These are phyloP conservation scores for Aspergillus oerlinghausenensis DNA, from an alignment of 2,329 filamentous ascomycete species.

Conservation along the genomic window DNA sequence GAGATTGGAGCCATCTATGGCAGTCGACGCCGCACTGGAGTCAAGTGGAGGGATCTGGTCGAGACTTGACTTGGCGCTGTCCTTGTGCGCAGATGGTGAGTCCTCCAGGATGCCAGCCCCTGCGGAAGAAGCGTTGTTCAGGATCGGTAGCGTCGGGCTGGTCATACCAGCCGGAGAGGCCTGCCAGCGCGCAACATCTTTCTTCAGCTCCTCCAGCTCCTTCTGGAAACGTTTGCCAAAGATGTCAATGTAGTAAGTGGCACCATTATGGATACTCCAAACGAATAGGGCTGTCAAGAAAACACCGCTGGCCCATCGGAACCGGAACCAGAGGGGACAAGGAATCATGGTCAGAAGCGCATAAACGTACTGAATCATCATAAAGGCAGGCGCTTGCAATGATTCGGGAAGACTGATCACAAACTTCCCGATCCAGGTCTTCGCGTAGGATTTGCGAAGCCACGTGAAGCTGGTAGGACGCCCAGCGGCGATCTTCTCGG, in stretches of 20 bases:
- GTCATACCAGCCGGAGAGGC: slow-evolving; percentile 30
- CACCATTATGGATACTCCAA: slow-evolving; percentile 95
- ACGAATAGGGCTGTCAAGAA: slow-evolving; percentile 82
- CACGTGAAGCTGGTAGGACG: slow-evolving; percentile 96
- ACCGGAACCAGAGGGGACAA: slow-evolving; percentile 93
- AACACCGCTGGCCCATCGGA: slow-evolving; percentile 67
- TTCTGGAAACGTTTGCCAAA: slow-evolving; percentile 97
- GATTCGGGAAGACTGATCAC: slow-evolving; percentile 71
- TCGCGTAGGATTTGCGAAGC: slow-evolving; percentile 86
- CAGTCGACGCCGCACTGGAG: slow-evolving; percentile 24
- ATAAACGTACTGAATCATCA: slow-evolving; percentile 91
- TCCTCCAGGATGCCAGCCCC: slow-evolving; percentile 20
- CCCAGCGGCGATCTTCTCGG: slow-evolving; percentile 91
- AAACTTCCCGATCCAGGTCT: slow-evolving; percentile 79
- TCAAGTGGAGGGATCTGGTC: slow-evolving; percentile 37
- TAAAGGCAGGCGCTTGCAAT: slow-evolving; percentile 86
- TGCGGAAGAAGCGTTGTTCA: slow-evolving; percentile 18
- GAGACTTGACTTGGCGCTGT: slow-evolving; percentile 23
- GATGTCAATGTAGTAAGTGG: slow-evolving; percentile 96
- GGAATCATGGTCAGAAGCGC: slow-evolving; percentile 90
- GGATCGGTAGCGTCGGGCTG: slow-evolving; percentile 26
- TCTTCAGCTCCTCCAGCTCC: slow-evolving; percentile 82
- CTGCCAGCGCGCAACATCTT: slow-evolving; percentile 88
- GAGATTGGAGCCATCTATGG: slow-evolving; percentile 12
- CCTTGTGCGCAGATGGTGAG: slow-evolving; percentile 9